phyloP scores from a whole-genome alignment of 2,329 filamentous ascomycete species.

The Trichoderma brevicompactum region DNA sequence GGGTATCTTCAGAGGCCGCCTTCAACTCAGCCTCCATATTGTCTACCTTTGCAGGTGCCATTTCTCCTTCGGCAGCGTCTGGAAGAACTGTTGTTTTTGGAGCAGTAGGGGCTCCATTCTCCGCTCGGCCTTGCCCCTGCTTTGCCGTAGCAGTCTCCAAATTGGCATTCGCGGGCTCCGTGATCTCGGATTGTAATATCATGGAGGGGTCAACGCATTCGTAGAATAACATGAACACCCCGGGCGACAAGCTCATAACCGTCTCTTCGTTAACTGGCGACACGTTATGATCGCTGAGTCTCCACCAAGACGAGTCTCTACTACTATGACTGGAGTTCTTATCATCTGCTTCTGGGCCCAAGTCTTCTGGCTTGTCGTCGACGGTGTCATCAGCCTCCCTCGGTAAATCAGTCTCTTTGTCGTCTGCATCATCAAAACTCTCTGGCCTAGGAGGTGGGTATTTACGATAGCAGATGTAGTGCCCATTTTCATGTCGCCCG shows the following conservation, averaged over 20 bases:
- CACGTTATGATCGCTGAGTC: constrained; percentile 88
- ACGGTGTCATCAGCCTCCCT: constrained; percentile 8
- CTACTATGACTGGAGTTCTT: background rate
- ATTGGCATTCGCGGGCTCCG: constrained; percentile 32
- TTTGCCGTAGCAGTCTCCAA: background rate
- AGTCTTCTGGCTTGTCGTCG: constrained; percentile 16
- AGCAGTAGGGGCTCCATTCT: background rate
- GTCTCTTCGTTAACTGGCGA: constrained; percentile 71
- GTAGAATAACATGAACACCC: constrained; percentile 98
- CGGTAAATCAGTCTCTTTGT: background rate
- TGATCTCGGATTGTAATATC: constrained; percentile 46
- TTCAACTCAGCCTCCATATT: background rate
- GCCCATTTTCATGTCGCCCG: constrained; percentile 90
- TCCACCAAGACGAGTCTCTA: constrained; percentile 70
- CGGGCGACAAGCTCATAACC: constrained; percentile 71
- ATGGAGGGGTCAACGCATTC: constrained; percentile 67
- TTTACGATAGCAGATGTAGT: constrained; percentile 90
- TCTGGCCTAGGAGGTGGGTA: constrained; percentile 51
- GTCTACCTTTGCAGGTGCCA: background rate
- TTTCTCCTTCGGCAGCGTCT: background rate
- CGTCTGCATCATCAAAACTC: background rate
- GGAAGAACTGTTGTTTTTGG: background rate
- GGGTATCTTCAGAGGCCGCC: background rate
- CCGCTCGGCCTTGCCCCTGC: constrained; percentile 9
- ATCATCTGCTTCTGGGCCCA: background rate